Evolutionary conservation across 345 rosid species (phyloP).

Genomic region (Cardamine chenopodiifolia): DNA sequence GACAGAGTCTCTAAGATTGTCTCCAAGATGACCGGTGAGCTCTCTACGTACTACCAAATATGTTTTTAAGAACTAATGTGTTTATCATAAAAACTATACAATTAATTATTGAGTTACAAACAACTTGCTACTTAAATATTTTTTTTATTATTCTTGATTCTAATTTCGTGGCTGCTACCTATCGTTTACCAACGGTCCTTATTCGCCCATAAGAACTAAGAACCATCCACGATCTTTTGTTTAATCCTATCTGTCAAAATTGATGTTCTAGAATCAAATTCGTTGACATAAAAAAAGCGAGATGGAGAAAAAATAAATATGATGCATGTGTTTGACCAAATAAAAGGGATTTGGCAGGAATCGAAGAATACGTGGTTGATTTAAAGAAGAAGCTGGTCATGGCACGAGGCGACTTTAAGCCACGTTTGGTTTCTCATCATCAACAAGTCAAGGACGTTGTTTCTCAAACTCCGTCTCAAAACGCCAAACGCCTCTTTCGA

Average conservation of each 20-base stretch:
- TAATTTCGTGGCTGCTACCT: constrained; percentile 37
- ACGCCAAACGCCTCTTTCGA: constrained; percentile 22
- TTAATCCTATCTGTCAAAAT: constrained; percentile 4
- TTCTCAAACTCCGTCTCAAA: constrained; percentile 26
- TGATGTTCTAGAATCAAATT: neutral
- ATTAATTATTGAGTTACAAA: neutral
- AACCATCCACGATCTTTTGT: constrained; percentile 14
- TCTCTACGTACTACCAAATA: neutral
- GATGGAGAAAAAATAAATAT: neutral
- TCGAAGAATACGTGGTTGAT: constrained; percentile 40
- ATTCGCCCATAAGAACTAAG: constrained; percentile 18
- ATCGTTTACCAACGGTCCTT: constrained; percentile 26
- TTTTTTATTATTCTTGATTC: neutral
- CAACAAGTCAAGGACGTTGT: constrained; percentile 12
- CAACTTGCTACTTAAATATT: constrained; percentile 14
- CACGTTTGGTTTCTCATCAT: constrained; percentile 20
- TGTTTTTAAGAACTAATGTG: neutral
- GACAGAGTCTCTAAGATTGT: constrained; percentile 41
- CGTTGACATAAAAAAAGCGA: neutral
- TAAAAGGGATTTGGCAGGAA: constrained; percentile 25
- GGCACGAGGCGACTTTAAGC: constrained; percentile 41
- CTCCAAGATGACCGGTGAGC: constrained; percentile 44
- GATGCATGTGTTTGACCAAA: constrained; percentile 17
- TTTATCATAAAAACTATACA: neutral
- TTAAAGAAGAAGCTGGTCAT: constrained; percentile 36